A percentile compares a stretch with the other conserved stretches of the same genome.
Conservation (phyloP, 2,329 filamentous ascomycete genomes). For the Calonectria hongkongensis region DNA sequence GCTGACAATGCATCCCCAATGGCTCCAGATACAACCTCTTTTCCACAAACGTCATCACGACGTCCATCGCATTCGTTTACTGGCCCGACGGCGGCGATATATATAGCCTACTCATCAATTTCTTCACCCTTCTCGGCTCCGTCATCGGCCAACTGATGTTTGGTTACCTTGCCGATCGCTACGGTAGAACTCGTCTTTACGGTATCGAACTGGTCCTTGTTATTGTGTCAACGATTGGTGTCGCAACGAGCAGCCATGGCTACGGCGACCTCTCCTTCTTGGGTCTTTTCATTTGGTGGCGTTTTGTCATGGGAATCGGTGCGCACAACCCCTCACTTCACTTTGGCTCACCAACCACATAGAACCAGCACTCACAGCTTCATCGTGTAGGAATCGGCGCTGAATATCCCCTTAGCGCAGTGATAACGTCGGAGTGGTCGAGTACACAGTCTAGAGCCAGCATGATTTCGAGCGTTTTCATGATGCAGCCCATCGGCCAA, state of each 20-base stretch:
- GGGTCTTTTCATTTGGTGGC: conserved; percentile 71
- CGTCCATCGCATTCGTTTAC: conserved; percentile 72
- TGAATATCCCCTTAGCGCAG: conserved; percentile 80
- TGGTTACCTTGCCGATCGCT: conserved; percentile 72
- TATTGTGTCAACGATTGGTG: conserved; percentile 74
- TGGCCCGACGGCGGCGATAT: conserved; percentile 67
- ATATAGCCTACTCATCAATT: conserved; percentile 69
- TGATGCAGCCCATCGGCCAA: conserved; percentile 82
- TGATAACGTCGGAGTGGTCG: conserved; percentile 81
- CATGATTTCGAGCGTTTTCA: conserved; percentile 81
- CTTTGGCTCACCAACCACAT: conserved; percentile 6
- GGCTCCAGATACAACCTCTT: conserved; percentile 70
- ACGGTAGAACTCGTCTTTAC: conserved; percentile 73
- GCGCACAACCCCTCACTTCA: conserved; percentile 40
- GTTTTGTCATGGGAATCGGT: conserved; percentile 74
- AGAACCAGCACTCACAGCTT: conserved; percentile 38
- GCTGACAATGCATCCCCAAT: conserved; percentile 27
- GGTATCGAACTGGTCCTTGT: conserved; percentile 75
- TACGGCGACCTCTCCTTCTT: conserved; percentile 70
- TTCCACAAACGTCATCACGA: conserved; percentile 73
- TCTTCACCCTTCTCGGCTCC: conserved; percentile 72
- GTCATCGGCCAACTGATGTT: conserved; percentile 72
- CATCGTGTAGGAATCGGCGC: conserved; percentile 73
- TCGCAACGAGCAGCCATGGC: conserved; percentile 71
- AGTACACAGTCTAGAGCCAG: conserved; percentile 78